Evolutionary conservation across 2,329 filamentous ascomycete species (phyloP), one percentile per base, ranked within the genome.

Genomic region (Cercospora sojina): DNA sequence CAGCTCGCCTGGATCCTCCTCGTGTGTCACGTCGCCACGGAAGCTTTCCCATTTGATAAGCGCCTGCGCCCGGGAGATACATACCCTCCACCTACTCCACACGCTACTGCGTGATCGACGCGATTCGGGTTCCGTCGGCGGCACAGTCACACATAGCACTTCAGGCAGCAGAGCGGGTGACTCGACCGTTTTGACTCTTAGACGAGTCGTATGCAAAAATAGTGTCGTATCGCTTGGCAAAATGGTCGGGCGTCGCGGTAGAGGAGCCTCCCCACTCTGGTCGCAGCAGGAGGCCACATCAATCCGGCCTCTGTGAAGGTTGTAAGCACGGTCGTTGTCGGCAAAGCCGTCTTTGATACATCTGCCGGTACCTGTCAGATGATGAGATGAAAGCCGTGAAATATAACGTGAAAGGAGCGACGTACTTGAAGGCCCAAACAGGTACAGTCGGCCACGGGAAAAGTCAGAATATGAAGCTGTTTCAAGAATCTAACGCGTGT

Each of bases 311-410:
- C 13, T 53, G 49, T 53, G 49, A 53, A 53, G 49, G 49, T 23
- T 53, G 49, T 16, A 53, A 29, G 49, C 23, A 51, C 47, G 47
- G 47, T 51, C 47, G 47, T 51, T 53, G 49, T 53, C 49, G 49
- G 49, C n/a, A 53, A 29, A 53, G 49, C 49, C 49, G 49, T 53
- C 49, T 53, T 53, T 53, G 49, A 53, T 29, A 53, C 35, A 13
- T 41, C 13, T 41, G 35, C 13, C 13, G 13, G 35, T 41, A 16
- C 35, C 35, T 41, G 35, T 13, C 35, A 41, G 35, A 41, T 16
- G 12, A 41, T n/a, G 35, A 41, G 35, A n/a, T 41, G 35, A n/a
- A 41, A 13, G 35, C 35, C 32, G 32, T 35, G 3, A 35, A 35
- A 35, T 35, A 35, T 35, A 35, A 35, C 32, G 32, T 35, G 32